These are phyloP conservation scores for Solanum acaule DNA, from an alignment of 257 asterid species.

Conservation along the genomic window DNA sequence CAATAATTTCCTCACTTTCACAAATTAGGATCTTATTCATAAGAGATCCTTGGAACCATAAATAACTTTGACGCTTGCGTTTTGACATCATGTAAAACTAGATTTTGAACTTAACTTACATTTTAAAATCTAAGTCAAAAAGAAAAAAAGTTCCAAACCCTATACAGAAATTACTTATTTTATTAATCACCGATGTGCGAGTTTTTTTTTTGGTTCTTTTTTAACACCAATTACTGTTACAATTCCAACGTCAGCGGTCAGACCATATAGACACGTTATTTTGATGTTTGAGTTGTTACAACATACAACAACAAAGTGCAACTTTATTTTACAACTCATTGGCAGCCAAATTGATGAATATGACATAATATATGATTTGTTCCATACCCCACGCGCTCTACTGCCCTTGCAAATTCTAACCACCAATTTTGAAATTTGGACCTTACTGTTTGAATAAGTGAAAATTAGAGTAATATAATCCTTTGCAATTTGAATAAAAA, in stretches of 20 bases:
- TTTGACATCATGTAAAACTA: rapidly evolving
- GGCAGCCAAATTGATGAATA: not conserved
- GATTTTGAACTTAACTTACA: too few species aligned
- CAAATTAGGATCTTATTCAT: not conserved
- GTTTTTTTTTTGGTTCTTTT: not conserved
- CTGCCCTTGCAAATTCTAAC: not conserved
- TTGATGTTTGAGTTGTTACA: not conserved
- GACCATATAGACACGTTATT: not conserved
- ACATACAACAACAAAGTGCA: not conserved
- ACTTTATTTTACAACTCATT: not conserved
- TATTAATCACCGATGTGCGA: not conserved
- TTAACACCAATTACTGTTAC: not conserved
- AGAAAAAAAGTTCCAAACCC: rapidly evolving
- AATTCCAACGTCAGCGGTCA: not conserved
- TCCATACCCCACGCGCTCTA: not conserved
- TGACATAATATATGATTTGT: not conserved
- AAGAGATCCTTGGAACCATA: too few species aligned
- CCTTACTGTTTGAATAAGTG: not conserved
- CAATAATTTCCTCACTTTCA: not conserved
- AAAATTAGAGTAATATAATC: not conserved
- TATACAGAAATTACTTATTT: not conserved
- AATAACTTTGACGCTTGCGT: not conserved
- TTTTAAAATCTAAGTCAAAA: too few species aligned
- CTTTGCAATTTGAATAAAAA: not conserved
- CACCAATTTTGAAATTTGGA: not conserved